Evolutionary conservation across 1,139 yeast genomes (phyloP), one percentile per base, ranked within the genome.

Genomic region (Candida tunisiensis): DNA sequence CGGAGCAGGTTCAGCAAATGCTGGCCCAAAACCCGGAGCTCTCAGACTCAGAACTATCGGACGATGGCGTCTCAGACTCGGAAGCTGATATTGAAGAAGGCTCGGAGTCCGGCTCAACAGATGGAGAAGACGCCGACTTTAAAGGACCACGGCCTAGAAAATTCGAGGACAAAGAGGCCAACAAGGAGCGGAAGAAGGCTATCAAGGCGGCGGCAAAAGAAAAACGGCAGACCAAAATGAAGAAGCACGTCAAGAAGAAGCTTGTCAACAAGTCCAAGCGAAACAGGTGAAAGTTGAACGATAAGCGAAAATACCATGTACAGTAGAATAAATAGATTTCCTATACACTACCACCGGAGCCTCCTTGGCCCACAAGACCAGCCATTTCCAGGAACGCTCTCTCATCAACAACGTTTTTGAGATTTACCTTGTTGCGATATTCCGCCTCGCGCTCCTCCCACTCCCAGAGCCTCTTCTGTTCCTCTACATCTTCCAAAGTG

Each of bases 401-500:
- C 30, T 83, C 94, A 40, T 83, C 95, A 2, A 75, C 79, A 41
- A 78, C 45, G 31, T 62, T 67, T 31, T 65, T 62, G 22, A 73
- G 34, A 41, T 82, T 80, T 3, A 83, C 67, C 19, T 66, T 60
- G 41, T 74, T 79, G 31, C 95, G 59, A 19, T 82, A 73, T 39
- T 69, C 66, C 0, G 93, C 93, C 45, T 80, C 93, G 28, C 70
- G 62, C 42, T 77, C 77, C 45, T 85, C 95, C 94, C 94, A 82
- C 42, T 74, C 85, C 91, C 93, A 77, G 35, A 67, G 68, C 41
- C 67, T 68, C 31, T 63, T 56, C 49, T 85, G 95, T 34, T 74
- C 85, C 16, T 66, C 75, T 27, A 82, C 54, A 36, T 79, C 92
- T 34, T 70, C 69, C 13, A 66, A 68, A 5, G 78, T 69, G 1